Evolutionary conservation across 2,329 filamentous ascomycete species (phyloP).

Genomic region (Lojkania enalia): DNA sequence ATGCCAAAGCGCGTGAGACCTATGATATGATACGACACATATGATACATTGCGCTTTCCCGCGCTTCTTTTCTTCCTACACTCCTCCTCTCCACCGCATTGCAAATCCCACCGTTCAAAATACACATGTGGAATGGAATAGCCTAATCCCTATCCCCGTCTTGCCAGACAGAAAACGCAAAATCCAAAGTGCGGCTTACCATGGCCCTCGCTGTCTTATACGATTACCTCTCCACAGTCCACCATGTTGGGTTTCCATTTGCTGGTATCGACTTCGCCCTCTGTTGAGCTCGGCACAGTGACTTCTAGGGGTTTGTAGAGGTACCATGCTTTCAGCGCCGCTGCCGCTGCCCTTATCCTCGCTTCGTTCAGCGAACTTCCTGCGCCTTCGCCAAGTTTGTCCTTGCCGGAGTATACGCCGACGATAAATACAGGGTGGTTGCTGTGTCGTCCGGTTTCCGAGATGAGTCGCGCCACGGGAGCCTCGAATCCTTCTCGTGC

Average conservation of each 20-base stretch:
- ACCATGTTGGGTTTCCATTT: slow-evolving; percentile 60
- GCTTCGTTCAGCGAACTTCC: slow-evolving; percentile 78
- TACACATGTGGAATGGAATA: not conserved
- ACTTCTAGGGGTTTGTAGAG: slow-evolving; percentile 76
- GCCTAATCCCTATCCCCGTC: not conserved
- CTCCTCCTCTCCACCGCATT: not conserved
- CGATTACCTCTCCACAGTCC: slow-evolving; percentile 61
- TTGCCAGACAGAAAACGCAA: not conserved
- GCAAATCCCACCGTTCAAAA: not conserved
- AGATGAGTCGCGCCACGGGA: slow-evolving; percentile 83
- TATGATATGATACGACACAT: not conserved
- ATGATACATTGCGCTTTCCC: not conserved
- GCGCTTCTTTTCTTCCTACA: not conserved
- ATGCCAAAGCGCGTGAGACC: no score
- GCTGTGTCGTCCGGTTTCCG: slow-evolving; percentile 84
- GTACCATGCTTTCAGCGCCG: slow-evolving; percentile 92
- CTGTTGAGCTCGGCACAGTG: slow-evolving; percentile 56
- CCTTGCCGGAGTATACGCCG: slow-evolving; percentile 86
- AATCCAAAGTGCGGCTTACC: slow-evolving; percentile 18
- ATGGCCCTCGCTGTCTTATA: slow-evolving; percentile 28
- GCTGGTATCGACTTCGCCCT: slow-evolving; percentile 38
- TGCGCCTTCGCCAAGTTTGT: slow-evolving; percentile 90
- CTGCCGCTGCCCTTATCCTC: slow-evolving; percentile 77
- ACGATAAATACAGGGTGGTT: slow-evolving; percentile 90
- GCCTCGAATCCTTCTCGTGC: slow-evolving; percentile 85